Conservation (phyloP, 106 monocot species). For the Posidonia australis region DNA sequence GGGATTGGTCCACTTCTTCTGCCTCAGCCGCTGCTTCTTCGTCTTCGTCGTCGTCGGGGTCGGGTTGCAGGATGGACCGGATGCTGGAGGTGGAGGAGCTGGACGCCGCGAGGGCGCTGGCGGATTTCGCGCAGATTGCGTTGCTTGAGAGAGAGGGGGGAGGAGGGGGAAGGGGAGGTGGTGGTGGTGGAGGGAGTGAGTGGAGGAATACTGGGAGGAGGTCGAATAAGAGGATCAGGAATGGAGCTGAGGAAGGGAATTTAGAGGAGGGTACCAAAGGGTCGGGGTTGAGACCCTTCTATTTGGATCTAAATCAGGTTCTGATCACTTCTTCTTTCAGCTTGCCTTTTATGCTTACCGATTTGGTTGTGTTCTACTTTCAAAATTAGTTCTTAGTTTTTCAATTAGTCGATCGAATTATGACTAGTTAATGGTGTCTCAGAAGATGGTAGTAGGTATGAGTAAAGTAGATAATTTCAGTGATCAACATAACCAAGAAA, state of each 20-base stretch:
- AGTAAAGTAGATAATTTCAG: too few species aligned
- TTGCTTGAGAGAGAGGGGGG: background rate
- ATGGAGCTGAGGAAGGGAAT: background rate
- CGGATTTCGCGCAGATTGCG: constrained; percentile 33
- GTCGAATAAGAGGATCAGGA: background rate
- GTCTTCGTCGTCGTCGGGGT: background rate
- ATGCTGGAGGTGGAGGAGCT: constrained; percentile 22
- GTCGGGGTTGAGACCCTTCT: background rate
- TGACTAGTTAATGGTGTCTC: too few species aligned
- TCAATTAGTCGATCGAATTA: too few species aligned
- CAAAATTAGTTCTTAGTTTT: too few species aligned
- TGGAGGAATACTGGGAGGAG: background rate
- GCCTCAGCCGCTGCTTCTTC: background rate
- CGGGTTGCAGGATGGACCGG: background rate
- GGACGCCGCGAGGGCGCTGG: constrained; percentile 47
- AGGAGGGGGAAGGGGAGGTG: background rate
- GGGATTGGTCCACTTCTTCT: background rate
- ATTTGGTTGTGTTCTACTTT: too few species aligned
- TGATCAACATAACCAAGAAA: too few species aligned
- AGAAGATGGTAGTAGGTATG: too few species aligned
- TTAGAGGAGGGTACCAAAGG: background rate
- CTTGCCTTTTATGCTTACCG: too few species aligned
- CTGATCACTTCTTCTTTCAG: background rate
- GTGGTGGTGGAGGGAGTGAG: background rate
- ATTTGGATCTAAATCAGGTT: constrained; percentile 11